These are phyloP conservation scores for Chara braunii DNA, from an alignment of 139 green algal genomes.

Conservation along the genomic window DNA sequence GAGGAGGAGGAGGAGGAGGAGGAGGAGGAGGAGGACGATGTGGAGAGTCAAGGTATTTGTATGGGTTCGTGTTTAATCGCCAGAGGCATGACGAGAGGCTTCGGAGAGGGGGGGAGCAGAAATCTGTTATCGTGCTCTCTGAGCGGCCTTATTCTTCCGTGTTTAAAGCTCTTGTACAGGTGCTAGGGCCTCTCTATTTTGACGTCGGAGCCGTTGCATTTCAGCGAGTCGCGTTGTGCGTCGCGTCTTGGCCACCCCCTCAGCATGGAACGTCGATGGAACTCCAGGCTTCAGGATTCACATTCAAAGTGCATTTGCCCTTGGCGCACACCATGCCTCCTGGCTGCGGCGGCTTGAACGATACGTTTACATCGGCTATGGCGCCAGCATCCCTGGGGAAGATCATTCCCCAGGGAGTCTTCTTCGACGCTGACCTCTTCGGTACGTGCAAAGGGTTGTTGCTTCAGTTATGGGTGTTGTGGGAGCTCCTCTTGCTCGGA, in stretches of 20 bases:
- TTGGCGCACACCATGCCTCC: neutral
- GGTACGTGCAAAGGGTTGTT: conserved; percentile 41
- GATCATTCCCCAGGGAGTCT: conserved; percentile 28
- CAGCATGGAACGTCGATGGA: neutral
- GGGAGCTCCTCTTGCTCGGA: conserved; percentile 72
- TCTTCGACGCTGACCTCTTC: conserved; percentile 51
- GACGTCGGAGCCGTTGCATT: conserved; percentile 50
- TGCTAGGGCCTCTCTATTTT: conserved; percentile 57
- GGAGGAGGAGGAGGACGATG: conserved; percentile 22
- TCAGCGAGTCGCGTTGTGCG: conserved; percentile 24
- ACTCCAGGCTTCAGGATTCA: neutral
- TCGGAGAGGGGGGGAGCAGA: conserved; percentile 73
- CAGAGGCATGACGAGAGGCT: conserved; percentile 79
- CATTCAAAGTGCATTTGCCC: neutral
- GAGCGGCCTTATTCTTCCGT: conserved; percentile 49
- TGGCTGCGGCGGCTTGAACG: neutral
- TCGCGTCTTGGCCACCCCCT: conserved; percentile 44
- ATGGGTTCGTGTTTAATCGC: conserved; percentile 82
- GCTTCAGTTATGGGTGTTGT: conserved; percentile 64
- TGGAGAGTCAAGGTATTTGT: conserved; percentile 20
- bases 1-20: conserved; percentile 1
- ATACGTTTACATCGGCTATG: conserved; percentile 19
- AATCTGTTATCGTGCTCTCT: conserved; percentile 64
- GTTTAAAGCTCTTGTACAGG: conserved; percentile 52
- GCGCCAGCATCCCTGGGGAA: conserved; percentile 8